Conservation (phyloP, 441 rosid species). For the Hura crepitans region DNA sequence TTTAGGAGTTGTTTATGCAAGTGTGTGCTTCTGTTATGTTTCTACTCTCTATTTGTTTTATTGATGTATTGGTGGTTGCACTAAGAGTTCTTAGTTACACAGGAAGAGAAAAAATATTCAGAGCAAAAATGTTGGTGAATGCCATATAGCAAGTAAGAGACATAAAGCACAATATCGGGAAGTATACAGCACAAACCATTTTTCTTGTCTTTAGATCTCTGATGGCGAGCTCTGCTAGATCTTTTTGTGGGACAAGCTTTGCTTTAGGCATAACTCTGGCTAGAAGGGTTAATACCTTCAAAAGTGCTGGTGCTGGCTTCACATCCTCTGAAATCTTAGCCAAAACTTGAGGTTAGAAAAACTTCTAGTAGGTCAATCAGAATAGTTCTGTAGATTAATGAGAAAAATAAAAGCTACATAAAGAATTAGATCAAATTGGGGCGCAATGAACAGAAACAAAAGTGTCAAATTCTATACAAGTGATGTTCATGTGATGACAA, state of each 20-base stretch:
- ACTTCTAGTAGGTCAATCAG: slow-evolving; percentile 12
- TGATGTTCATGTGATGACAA: background rate
- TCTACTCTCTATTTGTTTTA: no score
- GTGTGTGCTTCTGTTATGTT: background rate
- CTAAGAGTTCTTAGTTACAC: background rate
- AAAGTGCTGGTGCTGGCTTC: slow-evolving; percentile 55
- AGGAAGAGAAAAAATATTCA: background rate
- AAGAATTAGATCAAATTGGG: background rate
- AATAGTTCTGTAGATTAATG: background rate
- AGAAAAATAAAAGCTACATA: background rate
- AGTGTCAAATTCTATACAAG: background rate
- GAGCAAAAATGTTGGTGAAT: background rate
- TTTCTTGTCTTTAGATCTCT: slow-evolving; percentile 65
- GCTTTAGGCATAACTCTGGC: slow-evolving; percentile 68
- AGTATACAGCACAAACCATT: slow-evolving; percentile 42
- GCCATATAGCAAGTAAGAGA: background rate
- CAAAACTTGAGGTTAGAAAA: slow-evolving; percentile 36
- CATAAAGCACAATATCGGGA: slow-evolving; percentile 5
- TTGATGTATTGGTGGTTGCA: background rate
- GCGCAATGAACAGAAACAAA: background rate
- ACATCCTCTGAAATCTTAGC: slow-evolving; percentile 79
- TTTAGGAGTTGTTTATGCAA: background rate
- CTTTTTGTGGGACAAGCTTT: slow-evolving; percentile 72
- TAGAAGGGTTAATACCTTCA: slow-evolving; percentile 47
- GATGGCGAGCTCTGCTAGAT: slow-evolving; percentile 62